Evolutionary conservation across 2,329 filamentous ascomycete species (phyloP), one percentile per base, ranked within the genome.

Genomic region (Drechmeria coniospora): DNA sequence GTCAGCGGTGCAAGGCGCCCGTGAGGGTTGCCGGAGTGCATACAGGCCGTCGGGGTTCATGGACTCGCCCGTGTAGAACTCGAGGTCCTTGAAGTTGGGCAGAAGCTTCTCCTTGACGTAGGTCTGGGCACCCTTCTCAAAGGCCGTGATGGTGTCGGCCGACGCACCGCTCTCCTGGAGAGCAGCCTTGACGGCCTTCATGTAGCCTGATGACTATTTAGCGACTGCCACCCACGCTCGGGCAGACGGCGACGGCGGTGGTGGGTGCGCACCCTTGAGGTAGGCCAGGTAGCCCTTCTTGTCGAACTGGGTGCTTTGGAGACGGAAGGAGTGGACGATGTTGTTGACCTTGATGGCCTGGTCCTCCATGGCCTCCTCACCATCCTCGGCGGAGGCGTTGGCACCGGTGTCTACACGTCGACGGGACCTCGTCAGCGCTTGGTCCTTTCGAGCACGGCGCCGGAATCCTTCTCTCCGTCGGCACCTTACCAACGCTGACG

Each of bases 21-120:
- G 24, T 6, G 17, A 11, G 10, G 15, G 31, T 26, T n/a, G n/a
- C n/a, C n/a, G n/a, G 23, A 17, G 23, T 15, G 34, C 79, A 50
- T 65, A 90, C 90, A 94, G 92, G 65, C 79, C 86, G 50, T 93
- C 81, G 46, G 79, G 76, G 61, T 92, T 73, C 82, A 92, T 92
- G 46, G 74, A 79, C 68, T 90, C 77, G 63, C 87, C 86, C 46
- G 79, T 82, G 61, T 79, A 80, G 61, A 94, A 87, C 58, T 95
- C 87, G 57, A 78, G 92, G 67, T 95, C 82, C 66, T 92, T 86
- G 70, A 93, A 93, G 64, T 82, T 87, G 54, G 52, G 61, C 34
- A 78, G 63, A 41, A 93, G 67, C 51, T 71, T 73, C 66, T 82
- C 77, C 70, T 92, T 93, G 58, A 81, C 77, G 53, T 72, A 92